phyloP scores from a whole-genome alignment of 345 rosid genomes.

The Clarkia xantiana region DNA sequence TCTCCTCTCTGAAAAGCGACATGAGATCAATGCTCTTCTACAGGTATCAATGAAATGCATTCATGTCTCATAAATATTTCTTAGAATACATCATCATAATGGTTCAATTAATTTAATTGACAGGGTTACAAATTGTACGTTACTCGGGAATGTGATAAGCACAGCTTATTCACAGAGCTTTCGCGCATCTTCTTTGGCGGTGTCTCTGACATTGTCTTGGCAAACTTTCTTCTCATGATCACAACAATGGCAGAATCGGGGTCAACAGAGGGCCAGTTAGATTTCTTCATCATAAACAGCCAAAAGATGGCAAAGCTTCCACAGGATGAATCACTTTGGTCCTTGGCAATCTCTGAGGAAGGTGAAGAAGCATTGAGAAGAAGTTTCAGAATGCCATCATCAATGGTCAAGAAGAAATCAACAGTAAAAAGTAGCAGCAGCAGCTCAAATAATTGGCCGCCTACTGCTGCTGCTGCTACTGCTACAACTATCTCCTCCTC shows the following conservation, averaged over 20 bases:
- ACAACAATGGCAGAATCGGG: conserved; percentile 68
- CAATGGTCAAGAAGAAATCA: conserved; percentile 22
- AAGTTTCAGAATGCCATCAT: conserved; percentile 4
- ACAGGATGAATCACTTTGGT: conserved; percentile 52
- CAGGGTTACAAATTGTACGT: conserved; percentile 66
- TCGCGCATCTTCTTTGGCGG: conserved; percentile 60
- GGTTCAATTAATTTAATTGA: conserved; percentile 14
- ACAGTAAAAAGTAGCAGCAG: conserved; percentile 12
- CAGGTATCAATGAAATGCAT: no score
- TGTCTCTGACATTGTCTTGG: conserved; percentile 51
- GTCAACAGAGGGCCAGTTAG: conserved; percentile 49
- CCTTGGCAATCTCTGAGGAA: conserved; percentile 19
- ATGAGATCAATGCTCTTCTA: conserved; percentile 48
- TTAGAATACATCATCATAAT: no score
- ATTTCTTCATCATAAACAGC: conserved; percentile 52
- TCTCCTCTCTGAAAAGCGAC: conserved; percentile 32
- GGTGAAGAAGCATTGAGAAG: conserved; percentile 4
- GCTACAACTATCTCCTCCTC: no score
- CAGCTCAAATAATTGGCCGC: no score
- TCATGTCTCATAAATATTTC: no score
- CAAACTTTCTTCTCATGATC: conserved; percentile 82
- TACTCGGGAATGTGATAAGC: conserved; percentile 42
- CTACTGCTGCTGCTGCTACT: no score
- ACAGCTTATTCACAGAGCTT: conserved; percentile 62
- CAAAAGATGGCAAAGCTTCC: conserved; percentile 69